Conservation (phyloP, 352 stramenopile species). For the Globisporangium okanoganense region DNA sequence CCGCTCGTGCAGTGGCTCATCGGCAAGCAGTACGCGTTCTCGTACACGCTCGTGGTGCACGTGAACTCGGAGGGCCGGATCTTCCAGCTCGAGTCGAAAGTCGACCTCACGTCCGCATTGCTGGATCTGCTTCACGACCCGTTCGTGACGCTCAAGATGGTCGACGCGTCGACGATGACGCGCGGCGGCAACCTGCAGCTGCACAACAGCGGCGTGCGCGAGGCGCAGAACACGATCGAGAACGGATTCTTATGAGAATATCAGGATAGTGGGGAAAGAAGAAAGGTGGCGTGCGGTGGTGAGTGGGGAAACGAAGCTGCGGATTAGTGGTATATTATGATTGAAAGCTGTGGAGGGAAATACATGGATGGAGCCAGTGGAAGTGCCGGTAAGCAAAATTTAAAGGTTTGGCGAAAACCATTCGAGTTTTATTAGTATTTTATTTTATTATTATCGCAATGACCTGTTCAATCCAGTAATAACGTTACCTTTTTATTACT, state of each 20-base stretch:
- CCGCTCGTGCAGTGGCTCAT: conserved; percentile 41
- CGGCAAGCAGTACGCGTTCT: conserved; percentile 37
- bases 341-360: no score
- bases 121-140: conserved; percentile 32
- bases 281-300: no score
- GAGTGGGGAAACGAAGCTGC: no score
- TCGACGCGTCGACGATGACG: conserved; percentile 31
- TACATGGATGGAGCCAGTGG: no score
- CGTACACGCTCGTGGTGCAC: conserved; percentile 35
- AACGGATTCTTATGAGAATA: conserved; percentile 34
- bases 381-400: no score
- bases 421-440: no score
- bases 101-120: conserved; percentile 37
- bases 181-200: conserved; percentile 29
- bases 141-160: conserved; percentile 25
- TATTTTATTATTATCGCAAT: no score
- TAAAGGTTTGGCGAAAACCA: no score
- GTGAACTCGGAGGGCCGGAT: conserved; percentile 28
- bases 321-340: no score
- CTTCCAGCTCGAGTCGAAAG: conserved; percentile 42
- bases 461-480: no score
- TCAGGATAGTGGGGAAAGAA: no score
- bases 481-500: no score
- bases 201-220: conserved; percentile 22
- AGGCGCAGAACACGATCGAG: conserved; percentile 31